phyloP scores from a whole-genome alignment of 495 filamentous ascomycete genomes.

The Hypoxylon crocopeplum region DNA sequence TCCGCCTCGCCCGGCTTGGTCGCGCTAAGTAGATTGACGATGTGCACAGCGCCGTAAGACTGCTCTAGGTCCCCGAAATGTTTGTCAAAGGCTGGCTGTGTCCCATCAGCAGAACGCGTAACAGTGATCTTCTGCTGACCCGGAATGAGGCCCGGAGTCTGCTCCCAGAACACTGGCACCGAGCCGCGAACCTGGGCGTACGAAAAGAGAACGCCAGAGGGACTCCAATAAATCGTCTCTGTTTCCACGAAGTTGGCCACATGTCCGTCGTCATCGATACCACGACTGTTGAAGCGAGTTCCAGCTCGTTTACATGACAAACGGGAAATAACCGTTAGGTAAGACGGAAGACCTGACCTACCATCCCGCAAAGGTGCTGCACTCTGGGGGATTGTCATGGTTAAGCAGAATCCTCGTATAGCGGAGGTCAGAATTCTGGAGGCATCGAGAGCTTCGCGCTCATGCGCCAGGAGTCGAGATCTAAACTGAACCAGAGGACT shows the following conservation, averaged over 20 bases:
- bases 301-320: conserved; percentile 91
- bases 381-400: conserved; percentile 75
- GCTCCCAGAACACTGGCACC: conserved; percentile 97
- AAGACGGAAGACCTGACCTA: conserved; percentile 76
- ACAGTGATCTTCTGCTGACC: conserved; percentile 94
- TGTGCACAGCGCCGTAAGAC: conserved; percentile 86
- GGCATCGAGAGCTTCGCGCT: conserved; percentile 76
- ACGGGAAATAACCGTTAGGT: conserved; percentile 87
- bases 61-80: conserved; percentile 85
- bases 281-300: conserved; percentile 93
- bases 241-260: conserved; percentile 87
- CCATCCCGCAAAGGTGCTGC: conserved; percentile 61
- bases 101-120: conserved; percentile 87
- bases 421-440: conserved; percentile 92
- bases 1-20: conserved; percentile 84
- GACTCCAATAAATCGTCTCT: conserved; percentile 75
- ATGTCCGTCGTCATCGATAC: conserved; percentile 96
- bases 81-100: conserved; percentile 92
- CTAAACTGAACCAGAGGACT: conserved; percentile 88
- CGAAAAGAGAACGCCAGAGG: conserved; percentile 80
- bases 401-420: conserved; percentile 89
- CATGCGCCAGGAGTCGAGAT: conserved; percentile 72
- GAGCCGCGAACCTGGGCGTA: conserved; percentile 93
- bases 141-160: conserved; percentile 83
- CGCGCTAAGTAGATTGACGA: conserved; percentile 90